Percentiles rank a stretch among this genome's conserved stretches.
Conservation (phyloP, 441 rosid genomes). For the Biscutella auriculata region DNA sequence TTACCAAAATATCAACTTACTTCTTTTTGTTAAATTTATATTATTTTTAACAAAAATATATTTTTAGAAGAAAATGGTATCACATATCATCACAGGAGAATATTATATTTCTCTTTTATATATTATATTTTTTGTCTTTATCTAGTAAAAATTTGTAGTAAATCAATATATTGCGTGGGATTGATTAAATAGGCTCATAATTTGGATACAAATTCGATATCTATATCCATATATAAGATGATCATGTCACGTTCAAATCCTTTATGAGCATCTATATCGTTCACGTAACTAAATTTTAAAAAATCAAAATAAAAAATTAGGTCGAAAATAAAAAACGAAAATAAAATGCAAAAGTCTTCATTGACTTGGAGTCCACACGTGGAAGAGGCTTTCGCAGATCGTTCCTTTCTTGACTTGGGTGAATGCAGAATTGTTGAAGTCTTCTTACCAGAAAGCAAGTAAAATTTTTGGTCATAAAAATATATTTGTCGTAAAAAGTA, state of each 20-base stretch:
- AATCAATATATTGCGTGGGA: not conserved
- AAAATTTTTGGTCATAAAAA: too few relatives aligned
- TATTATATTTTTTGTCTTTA: not conserved
- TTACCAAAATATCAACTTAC: too few relatives aligned
- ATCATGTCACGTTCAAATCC: not conserved
- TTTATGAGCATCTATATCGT: not conserved
- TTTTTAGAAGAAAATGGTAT: too few relatives aligned
- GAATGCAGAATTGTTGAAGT: not conserved
- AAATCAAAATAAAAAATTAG: not conserved
- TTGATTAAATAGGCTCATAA: not conserved
- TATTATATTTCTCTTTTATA: too few relatives aligned
- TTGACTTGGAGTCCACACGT: slow-evolving; percentile 7
- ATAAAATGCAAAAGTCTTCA: not conserved
- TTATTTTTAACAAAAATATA: too few relatives aligned
- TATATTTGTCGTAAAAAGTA: too few relatives aligned
- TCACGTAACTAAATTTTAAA: not conserved
- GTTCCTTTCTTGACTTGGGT: slow-evolving; percentile 1
- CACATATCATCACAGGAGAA: too few relatives aligned
- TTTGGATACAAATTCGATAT: not conserved
- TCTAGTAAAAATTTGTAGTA: not conserved
- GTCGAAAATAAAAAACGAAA: not conserved
- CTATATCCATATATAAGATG: not conserved
- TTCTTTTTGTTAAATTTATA: too few relatives aligned
- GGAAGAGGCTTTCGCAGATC: not conserved
- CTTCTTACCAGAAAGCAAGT: not conserved